These are phyloP conservation scores for Dryadomyces quercus-mongolicae DNA, from an alignment of 2,329 filamentous ascomycete species.

Conservation along the genomic window DNA sequence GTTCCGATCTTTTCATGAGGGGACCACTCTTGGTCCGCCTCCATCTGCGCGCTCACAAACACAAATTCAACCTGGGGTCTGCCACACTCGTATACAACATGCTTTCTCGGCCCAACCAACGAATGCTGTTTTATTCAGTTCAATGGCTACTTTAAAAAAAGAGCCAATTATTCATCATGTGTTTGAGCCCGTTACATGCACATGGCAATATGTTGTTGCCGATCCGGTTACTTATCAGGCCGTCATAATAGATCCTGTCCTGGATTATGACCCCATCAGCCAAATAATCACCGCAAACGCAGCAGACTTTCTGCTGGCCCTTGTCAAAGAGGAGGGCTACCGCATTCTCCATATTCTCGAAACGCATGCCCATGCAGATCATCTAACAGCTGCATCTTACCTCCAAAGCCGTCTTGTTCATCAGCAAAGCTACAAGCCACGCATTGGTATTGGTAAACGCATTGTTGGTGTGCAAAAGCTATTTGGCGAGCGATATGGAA, in stretches of 20 bases:
- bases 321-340: conserved; percentile 32
- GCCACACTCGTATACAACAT: too few species aligned
- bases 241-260: conserved; percentile 49
- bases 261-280: conserved; percentile 38
- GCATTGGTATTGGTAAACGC: conserved; percentile 42
- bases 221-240: conserved; percentile 35
- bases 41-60: too few species aligned
- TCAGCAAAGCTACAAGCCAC: conserved; percentile 21
- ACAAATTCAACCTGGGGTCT: too few species aligned
- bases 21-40: too few species aligned
- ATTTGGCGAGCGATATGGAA: conserved; percentile 36
- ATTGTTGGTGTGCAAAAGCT: conserved; percentile 37
- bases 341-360: conserved; percentile 42
- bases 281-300: conserved; percentile 32
- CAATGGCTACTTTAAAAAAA: neutral
- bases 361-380: conserved; percentile 50
- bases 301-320: conserved; percentile 37
- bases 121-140: neutral
- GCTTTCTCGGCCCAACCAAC: neutral
- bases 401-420: conserved; percentile 32
- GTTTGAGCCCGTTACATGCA: conserved; percentile 30
- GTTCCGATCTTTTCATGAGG: too few species aligned
- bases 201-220: conserved; percentile 49
- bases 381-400: conserved; percentile 46
- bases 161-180: conserved; percentile 25